A percentile compares a stretch with the other conserved stretches of the same genome.
Evolutionary conservation across 202 grass and related monocot genomes (phyloP).

Genomic region (Saccharum hybrid): DNA sequence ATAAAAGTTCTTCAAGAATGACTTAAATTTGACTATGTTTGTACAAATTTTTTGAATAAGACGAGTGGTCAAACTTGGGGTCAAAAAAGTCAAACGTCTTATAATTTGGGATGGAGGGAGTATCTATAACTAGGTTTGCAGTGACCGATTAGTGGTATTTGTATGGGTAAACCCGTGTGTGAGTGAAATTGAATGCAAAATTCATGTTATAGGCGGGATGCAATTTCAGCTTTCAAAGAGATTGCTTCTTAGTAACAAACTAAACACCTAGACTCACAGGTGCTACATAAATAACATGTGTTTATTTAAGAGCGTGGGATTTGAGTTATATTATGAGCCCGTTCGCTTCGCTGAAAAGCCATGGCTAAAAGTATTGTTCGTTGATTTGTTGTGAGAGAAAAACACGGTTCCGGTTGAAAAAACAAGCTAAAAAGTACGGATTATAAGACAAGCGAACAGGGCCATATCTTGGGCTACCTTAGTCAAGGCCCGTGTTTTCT

Average conservation of each 20-base stretch:
- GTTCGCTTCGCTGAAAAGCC: too few species aligned
- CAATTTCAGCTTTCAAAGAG: constrained; percentile 5
- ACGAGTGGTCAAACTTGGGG: too few species aligned
- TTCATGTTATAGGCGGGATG: background rate
- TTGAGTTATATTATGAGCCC: background rate
- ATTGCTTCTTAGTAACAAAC: background rate
- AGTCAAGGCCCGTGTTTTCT: background rate
- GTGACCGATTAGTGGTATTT: background rate
- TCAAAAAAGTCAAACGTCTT: too few species aligned
- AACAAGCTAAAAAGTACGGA: too few species aligned
- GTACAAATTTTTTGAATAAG: too few species aligned
- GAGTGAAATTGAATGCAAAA: background rate
- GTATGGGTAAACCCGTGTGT: background rate
- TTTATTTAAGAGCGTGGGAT: background rate
- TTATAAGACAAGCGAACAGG: too few species aligned
- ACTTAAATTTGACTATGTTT: too few species aligned
- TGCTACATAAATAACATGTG: background rate
- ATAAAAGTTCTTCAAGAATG: too few species aligned
- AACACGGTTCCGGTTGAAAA: too few species aligned
- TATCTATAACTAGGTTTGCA: background rate
- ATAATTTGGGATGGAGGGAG: too few species aligned
- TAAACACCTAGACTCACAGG: background rate
- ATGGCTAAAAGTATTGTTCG: too few species aligned
- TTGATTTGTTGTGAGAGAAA: too few species aligned
- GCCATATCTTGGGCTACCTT: background rate